phyloP scores from a whole-genome alignment of 164 flowering plant genomes.

The Tetrastigma voinierianum region DNA sequence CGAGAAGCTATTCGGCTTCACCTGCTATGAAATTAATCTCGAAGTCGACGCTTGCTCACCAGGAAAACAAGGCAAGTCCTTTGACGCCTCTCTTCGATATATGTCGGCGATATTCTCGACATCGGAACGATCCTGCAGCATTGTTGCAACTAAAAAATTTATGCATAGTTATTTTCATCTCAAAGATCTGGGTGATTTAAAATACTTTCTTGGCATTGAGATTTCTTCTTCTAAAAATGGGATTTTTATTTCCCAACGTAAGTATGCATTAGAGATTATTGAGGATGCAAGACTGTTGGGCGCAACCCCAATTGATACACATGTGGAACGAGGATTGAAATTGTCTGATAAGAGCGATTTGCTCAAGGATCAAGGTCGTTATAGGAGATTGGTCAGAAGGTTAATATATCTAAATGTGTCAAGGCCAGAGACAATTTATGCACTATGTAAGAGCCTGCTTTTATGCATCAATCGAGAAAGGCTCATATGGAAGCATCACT shows the following conservation, averaged over 20 bases:
- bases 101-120: too few species aligned
- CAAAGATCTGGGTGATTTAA: not conserved
- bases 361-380: constrained; percentile 3
- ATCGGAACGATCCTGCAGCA: not conserved
- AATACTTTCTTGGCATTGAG: not conserved
- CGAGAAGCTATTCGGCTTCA: not conserved
- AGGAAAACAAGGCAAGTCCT: not conserved
- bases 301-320: not conserved
- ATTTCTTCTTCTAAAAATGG: not conserved
- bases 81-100: not conserved
- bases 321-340: constrained; percentile 1
- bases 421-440: not conserved
- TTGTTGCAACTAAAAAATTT: not conserved
- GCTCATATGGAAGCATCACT: constrained; percentile 8
- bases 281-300: not conserved
- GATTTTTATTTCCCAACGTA: constrained; percentile 7
- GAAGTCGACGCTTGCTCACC: not conserved
- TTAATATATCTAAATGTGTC: not conserved
- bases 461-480: not conserved
- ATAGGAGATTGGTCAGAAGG: not conserved
- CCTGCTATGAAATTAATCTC: not conserved
- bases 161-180: not conserved
- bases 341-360: not conserved
- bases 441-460: not conserved
- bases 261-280: not conserved